These are phyloP conservation scores for Leccinum boreale DNA, from an alignment of 768 basidiomycete genomes.

Conservation along the genomic window DNA sequence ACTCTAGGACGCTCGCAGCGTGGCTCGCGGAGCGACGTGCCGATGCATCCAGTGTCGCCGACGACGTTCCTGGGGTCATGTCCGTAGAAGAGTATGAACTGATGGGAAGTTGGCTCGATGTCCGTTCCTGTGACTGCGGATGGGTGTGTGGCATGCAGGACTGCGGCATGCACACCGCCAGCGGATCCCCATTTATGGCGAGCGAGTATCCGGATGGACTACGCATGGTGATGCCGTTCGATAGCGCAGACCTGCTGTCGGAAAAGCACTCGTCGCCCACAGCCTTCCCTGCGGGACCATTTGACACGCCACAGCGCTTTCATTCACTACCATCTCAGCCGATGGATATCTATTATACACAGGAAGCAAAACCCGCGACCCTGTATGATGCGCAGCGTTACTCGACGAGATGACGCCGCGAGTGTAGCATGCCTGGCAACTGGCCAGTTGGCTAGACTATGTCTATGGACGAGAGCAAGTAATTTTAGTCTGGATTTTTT, in stretches of 20 bases:
- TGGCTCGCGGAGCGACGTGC: constrained; percentile 42
- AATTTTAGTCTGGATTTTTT: neutral
- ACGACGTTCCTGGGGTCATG: constrained; percentile 31
- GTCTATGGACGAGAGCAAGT: neutral
- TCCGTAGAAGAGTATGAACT: constrained; percentile 48
- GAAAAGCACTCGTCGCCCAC: neutral
- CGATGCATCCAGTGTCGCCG: constrained; percentile 25
- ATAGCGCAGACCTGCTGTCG: constrained; percentile 17
- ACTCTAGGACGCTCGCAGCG: constrained; percentile 29
- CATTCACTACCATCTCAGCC: constrained; percentile 23
- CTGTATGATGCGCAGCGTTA: constrained; percentile 15
- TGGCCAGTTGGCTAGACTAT: constrained; percentile 32
- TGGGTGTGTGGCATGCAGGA: constrained; percentile 30
- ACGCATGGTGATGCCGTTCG: constrained; percentile 26
- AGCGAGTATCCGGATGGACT: constrained; percentile 15
- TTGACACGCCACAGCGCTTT: constrained; percentile 16
- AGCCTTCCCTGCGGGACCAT: constrained; percentile 13
- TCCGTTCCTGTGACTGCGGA: constrained; percentile 15
- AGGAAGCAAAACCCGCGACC: constrained; percentile 12
- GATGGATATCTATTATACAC: constrained; percentile 14
- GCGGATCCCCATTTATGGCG: constrained; percentile 33
- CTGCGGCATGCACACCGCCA: constrained; percentile 30
- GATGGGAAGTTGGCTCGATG: constrained; percentile 45
- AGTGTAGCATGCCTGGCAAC: constrained; percentile 41
- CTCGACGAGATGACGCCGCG: constrained; percentile 18